phyloP scores from a whole-genome alignment of 2,329 filamentous ascomycete species.

The Cladophialophora psammophila region DNA sequence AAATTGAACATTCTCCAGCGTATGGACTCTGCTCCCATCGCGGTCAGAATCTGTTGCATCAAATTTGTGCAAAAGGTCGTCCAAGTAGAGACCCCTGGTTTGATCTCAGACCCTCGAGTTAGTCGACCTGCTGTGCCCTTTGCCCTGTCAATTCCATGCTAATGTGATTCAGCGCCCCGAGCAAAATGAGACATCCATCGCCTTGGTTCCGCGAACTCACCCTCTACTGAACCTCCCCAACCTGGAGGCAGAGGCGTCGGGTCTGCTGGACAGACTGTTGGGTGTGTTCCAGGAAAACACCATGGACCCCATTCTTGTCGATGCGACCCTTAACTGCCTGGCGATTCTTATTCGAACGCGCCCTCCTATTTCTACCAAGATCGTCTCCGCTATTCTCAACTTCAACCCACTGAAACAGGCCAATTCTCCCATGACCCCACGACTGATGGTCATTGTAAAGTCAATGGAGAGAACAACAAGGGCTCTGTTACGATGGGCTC shows the following conservation, averaged over 20 bases:
- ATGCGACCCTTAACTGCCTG: constrained; percentile 88
- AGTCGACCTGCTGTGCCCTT: constrained; percentile 44
- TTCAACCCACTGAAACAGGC: constrained; percentile 91
- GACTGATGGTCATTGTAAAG: constrained; percentile 80
- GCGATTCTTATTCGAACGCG: constrained; percentile 82
- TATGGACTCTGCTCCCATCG: constrained; percentile 80
- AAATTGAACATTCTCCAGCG: constrained; percentile 87
- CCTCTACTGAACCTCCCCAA: constrained; percentile 77
- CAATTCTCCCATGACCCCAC: constrained; percentile 77
- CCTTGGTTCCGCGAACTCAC: constrained; percentile 84
- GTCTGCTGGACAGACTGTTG: constrained; percentile 86
- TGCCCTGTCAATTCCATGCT: constrained; percentile 7
- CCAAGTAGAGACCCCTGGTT: constrained; percentile 85
- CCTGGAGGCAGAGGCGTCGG: constrained; percentile 91
- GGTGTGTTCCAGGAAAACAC: constrained; percentile 83
- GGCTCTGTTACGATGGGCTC: constrained; percentile 80
- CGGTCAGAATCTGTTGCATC: constrained; percentile 90
- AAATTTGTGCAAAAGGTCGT: constrained; percentile 97
- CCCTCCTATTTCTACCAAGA: constrained; percentile 81
- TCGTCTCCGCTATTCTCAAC: constrained; percentile 81
- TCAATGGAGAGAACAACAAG: constrained; percentile 95
- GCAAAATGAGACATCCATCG: constrained; percentile 82
- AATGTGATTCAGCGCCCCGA: constrained; percentile 67
- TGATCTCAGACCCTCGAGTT: constrained; percentile 83
- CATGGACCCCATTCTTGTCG: constrained; percentile 87